Conservation (phyloP, 2,329 filamentous ascomycete genomes). For the Fulvia fulva region DNA sequence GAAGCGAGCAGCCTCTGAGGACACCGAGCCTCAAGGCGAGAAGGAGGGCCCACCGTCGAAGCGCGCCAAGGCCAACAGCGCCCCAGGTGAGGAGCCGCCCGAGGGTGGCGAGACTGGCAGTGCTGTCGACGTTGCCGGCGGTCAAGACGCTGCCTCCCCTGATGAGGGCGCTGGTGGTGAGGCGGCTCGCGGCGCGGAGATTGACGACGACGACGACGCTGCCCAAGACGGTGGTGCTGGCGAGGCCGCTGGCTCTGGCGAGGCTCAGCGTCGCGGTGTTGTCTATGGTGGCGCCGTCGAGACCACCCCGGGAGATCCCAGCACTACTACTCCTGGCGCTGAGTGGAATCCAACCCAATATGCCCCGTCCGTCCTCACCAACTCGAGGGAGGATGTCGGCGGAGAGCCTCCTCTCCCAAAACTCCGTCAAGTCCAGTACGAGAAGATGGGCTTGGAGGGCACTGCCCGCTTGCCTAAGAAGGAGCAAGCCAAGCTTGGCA, state of each 20-base stretch:
- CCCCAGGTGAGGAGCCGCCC: neutral
- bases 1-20: neutral
- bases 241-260: neutral
- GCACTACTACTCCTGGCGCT: neutral
- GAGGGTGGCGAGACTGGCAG: neutral
- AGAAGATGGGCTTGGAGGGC: neutral
- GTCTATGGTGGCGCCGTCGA: neutral
- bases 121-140: neutral
- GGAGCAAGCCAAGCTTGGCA: neutral
- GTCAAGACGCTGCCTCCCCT: neutral
- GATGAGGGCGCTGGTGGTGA: neutral
- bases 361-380: neutral
- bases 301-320: neutral
- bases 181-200: neutral
- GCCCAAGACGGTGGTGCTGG: neutral
- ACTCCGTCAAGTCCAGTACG: neutral
- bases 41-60: neutral
- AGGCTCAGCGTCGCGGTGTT: neutral
- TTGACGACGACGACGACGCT: neutral
- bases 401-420: neutral
- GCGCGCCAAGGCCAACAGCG: neutral
- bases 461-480: neutral
- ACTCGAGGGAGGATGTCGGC: neutral
- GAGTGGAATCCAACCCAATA: neutral
- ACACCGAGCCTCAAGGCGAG: neutral